phyloP scores from a whole-genome alignment of 1,139 yeast genomes.

The Debaryomyces subglobosus region DNA sequence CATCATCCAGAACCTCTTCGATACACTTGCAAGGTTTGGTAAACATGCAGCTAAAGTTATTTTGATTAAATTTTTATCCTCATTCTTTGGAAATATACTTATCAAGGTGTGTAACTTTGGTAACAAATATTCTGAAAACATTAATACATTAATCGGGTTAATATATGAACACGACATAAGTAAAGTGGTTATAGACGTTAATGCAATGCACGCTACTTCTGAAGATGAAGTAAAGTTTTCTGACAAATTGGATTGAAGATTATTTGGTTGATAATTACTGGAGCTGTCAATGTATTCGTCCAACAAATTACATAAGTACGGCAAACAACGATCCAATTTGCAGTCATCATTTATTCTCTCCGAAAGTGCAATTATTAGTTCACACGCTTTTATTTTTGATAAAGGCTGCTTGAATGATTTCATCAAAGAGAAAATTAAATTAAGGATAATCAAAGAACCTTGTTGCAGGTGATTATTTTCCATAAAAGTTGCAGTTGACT shows the following conservation, averaged over 20 bases:
- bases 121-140: constrained; percentile 79
- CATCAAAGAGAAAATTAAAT: constrained; percentile 64
- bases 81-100: constrained; percentile 31
- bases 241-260: constrained; percentile 4
- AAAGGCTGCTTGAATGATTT: constrained; percentile 66
- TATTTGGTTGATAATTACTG: constrained; percentile 9
- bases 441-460: constrained; percentile 64
- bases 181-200: constrained; percentile 63
- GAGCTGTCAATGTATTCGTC: constrained; percentile 36
- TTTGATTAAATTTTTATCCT: constrained; percentile 49
- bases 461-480: constrained; percentile 34
- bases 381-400: constrained; percentile 72
- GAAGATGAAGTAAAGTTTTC: constrained; percentile 20
- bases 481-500: constrained; percentile 28
- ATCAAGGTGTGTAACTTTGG: constrained; percentile 64
- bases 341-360: constrained; percentile 81
- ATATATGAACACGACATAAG: constrained; percentile 65
- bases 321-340: constrained; percentile 82
- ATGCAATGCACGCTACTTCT: constrained; percentile 61
- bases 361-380: constrained; percentile 72
- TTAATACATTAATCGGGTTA: constrained; percentile 72
- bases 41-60: constrained; percentile 72
- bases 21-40: constrained; percentile 66
- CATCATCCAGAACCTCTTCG: constrained; percentile 68
- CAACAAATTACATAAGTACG: constrained; percentile 61